Evolutionary conservation across 352 stramenopile genomes (phyloP).

Genomic region (Phytophthora hybrid): DNA sequence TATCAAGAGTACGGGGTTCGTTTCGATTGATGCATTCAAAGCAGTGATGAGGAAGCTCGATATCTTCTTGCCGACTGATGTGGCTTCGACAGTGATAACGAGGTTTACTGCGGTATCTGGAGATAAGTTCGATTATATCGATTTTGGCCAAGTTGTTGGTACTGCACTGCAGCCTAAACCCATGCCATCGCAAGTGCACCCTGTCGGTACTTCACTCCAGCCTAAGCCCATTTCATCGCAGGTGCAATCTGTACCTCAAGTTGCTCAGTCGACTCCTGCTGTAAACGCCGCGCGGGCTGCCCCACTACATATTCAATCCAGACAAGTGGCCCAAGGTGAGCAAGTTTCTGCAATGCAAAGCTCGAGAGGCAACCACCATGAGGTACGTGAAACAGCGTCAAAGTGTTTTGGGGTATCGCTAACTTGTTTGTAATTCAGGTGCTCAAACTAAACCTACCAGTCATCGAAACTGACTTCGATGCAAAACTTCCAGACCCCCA

Average conservation of each 20-base stretch:
- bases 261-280: not conserved
- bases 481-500: conserved; percentile 18
- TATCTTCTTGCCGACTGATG: conserved; percentile 55
- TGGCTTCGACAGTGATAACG: conserved; percentile 50
- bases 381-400: conserved; percentile 22
- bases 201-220: conserved; percentile 20
- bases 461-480: conserved; percentile 35
- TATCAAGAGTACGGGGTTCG: conserved; percentile 62
- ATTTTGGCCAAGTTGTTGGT: conserved; percentile 61
- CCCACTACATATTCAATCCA: conserved; percentile 1
- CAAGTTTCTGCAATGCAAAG: conserved; percentile 14
- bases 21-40: conserved; percentile 68
- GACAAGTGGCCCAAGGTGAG: conserved; percentile 9
- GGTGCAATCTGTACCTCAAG: conserved; percentile 24
- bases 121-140: conserved; percentile 78
- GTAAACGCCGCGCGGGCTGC: not conserved
- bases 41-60: conserved; percentile 73
- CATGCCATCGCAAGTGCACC: conserved; percentile 16
- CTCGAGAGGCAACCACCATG: conserved; percentile 13
- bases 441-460: conserved; percentile 35
- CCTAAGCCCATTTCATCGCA: conserved; percentile 15
- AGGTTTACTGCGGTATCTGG: conserved; percentile 56
- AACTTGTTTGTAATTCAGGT: conserved; percentile 26
- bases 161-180: conserved; percentile 19
- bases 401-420: not conserved